Evolutionary conservation across 2,329 filamentous ascomycete genomes (phyloP), one percentile per base, ranked within the genome.

Genomic region (Colletotrichum sp.): DNA sequence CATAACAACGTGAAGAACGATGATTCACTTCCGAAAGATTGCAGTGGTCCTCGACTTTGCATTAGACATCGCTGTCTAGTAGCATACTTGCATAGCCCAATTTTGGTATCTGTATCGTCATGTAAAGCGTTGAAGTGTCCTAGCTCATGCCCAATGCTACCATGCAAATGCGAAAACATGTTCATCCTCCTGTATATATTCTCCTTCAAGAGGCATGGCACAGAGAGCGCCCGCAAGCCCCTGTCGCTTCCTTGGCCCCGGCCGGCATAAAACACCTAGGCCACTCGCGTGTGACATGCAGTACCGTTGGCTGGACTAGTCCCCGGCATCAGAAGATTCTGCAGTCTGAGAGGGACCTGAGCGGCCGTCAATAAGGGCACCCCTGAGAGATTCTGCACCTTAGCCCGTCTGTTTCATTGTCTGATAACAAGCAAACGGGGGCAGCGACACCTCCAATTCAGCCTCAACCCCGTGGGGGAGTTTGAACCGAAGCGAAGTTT

Each of bases 311-410:
- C 75, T 71, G 72, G 60, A 52, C 75, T 75, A 75, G 71, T 77
- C 55, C 66, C 71, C 72, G 30, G 65, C 75, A 64, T 78, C 76
- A 78, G 69, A 78, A 74, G 64, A 78, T 78, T 57, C 76, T 76
- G 63, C 77, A 78, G 44, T 78, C 76, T 67, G 77, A 67, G 77
- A 78, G 70, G 62, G 77, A 78, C 77, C 77, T 78, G 77, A 71
- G 32, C 76, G 77, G 73, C 73, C 76, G 76, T 78, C 77, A 78
- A 78, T 72, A 78, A 70, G 60, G 57, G 49, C 32, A 60, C 67
- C 63, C 77, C 76, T 76, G 69, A 75, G 26, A 77, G 24, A 69
- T 66, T 59, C 71, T 73, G 66, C 63, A 72, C 59, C 76, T 78
- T 78, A 78, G 77, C 77, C 76, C 76, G 68, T 75, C 75, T 77